phyloP scores from a whole-genome alignment of 768 basidiomycete genomes.

The Serendipita sp. region DNA sequence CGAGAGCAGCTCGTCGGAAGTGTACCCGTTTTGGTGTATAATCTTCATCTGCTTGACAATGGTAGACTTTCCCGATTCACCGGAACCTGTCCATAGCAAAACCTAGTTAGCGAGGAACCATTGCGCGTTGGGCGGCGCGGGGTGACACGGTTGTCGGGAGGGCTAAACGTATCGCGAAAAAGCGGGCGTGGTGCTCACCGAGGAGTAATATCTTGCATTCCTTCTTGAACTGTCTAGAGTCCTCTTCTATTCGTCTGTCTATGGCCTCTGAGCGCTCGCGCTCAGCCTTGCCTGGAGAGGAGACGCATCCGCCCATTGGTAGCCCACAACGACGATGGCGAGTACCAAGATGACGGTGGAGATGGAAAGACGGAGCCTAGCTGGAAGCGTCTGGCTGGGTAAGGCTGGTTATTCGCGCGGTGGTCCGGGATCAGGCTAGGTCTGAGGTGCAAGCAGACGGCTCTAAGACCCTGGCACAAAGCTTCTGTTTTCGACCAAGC shows the following conservation, averaged over 20 bases:
- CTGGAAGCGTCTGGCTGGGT: background rate
- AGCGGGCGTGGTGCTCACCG: constrained; percentile 33
- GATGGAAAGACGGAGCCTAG: background rate
- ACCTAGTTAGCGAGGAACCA: background rate
- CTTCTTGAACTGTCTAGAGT: constrained; percentile 59
- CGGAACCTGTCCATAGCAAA: constrained; percentile 44
- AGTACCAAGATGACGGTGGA: background rate
- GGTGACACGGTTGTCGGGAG: background rate
- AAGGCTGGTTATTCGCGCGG: background rate
- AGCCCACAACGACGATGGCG: background rate
- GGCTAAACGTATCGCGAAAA: background rate
- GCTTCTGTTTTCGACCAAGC: background rate
- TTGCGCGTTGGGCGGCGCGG: background rate
- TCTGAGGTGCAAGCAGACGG: background rate
- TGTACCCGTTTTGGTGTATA: constrained; percentile 86
- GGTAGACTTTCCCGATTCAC: constrained; percentile 88
- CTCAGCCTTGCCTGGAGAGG: constrained; percentile 17
- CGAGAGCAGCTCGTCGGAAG: constrained; percentile 52
- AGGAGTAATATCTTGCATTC: constrained; percentile 88
- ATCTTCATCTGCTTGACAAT: constrained; percentile 99
- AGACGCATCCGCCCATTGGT: constrained; percentile 11
- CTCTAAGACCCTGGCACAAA: too few species aligned
- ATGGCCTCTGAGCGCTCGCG: constrained; percentile 56
- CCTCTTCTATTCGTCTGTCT: constrained; percentile 75
- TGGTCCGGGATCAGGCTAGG: background rate